Percentiles rank a stretch among this genome's conserved stretches.
Evolutionary conservation across 345 rosid genomes (phyloP).

Genomic region (Lumnitzera racemosa): DNA sequence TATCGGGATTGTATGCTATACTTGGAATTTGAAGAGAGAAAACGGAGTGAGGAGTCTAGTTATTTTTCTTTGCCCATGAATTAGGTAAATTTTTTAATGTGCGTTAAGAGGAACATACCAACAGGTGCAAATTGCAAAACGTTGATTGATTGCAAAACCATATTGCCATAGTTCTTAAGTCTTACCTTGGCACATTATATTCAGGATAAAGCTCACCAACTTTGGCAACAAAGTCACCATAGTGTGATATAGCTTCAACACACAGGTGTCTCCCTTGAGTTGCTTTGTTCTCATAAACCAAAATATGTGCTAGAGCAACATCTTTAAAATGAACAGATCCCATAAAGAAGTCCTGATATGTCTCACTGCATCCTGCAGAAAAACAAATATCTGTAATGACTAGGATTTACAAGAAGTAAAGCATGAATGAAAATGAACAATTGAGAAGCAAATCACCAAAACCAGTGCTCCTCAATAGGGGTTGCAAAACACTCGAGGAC

Average conservation of each 20-base stretch:
- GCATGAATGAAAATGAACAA: too few relatives aligned
- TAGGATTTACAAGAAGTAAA: too few relatives aligned
- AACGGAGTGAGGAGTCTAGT: too few relatives aligned
- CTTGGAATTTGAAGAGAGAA: too few relatives aligned
- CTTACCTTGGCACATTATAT: slow-evolving; percentile 65
- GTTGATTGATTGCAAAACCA: not conserved
- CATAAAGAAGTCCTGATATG: slow-evolving; percentile 66
- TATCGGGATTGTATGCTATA: too few relatives aligned
- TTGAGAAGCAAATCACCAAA: too few relatives aligned
- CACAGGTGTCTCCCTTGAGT: slow-evolving; percentile 84
- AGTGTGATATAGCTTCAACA: slow-evolving; percentile 82
- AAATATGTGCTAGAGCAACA: slow-evolving; percentile 76
- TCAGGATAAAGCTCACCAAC: slow-evolving; percentile 93
- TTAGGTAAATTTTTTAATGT: too few relatives aligned
- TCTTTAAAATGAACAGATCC: slow-evolving; percentile 92
- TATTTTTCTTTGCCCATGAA: too few relatives aligned
- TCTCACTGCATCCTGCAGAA: slow-evolving; percentile 75
- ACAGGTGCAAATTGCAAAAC: too few relatives aligned
- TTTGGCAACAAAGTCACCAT: slow-evolving; percentile 81
- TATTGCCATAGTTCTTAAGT: not conserved
- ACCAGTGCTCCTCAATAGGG: too few relatives aligned
- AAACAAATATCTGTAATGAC: not conserved
- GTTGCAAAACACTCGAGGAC: too few relatives aligned
- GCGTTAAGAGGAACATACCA: too few relatives aligned
- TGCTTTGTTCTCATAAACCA: slow-evolving; percentile 74